These are phyloP conservation scores for Clonostachys chloroleuca DNA, from an alignment of 2,329 filamentous ascomycete genomes.

Conservation along the genomic window DNA sequence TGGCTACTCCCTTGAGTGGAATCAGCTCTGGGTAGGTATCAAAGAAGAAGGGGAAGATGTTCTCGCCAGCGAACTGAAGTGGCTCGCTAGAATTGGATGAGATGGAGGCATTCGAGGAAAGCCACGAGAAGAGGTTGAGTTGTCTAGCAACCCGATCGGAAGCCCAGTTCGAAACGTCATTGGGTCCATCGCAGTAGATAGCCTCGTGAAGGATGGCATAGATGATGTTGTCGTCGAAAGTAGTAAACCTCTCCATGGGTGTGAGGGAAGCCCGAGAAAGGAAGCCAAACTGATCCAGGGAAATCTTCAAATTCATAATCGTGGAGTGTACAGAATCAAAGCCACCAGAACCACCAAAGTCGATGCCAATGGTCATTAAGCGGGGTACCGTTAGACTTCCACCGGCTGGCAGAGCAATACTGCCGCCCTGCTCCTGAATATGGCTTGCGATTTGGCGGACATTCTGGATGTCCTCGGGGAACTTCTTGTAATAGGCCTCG, in stretches of 20 bases:
- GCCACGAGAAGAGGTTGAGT: slow-evolving; percentile 46
- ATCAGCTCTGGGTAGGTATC: slow-evolving; percentile 72
- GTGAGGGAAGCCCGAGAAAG: slow-evolving; percentile 71
- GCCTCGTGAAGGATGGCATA: slow-evolving; percentile 87
- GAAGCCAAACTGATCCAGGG: slow-evolving; percentile 70
- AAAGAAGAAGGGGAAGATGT: slow-evolving; percentile 86
- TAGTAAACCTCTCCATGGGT: slow-evolving; percentile 60
- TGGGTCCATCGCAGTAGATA: slow-evolving; percentile 72
- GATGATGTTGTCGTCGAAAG: slow-evolving; percentile 73
- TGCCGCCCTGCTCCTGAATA: slow-evolving; percentile 54
- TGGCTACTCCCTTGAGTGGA: slow-evolving; percentile 62
- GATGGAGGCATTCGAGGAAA: slow-evolving; percentile 23
- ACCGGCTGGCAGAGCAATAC: slow-evolving; percentile 65
- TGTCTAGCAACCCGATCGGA: slow-evolving; percentile 58
- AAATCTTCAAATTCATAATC: slow-evolving; percentile 64
- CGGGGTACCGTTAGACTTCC: slow-evolving; percentile 68
- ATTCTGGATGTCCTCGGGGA: slow-evolving; percentile 68
- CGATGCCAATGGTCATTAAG: slow-evolving; percentile 73
- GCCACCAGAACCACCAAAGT: slow-evolving; percentile 75
- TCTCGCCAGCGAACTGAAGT: slow-evolving; percentile 84
- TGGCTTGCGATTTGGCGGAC: slow-evolving; percentile 64
- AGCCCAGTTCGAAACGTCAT: slow-evolving; percentile 67
- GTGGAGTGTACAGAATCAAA: slow-evolving; percentile 69
- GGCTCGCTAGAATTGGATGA: slow-evolving; percentile 33
- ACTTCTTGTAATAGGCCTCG: slow-evolving; percentile 76